Percentiles rank a stretch among this genome's conserved stretches.
Conservation (phyloP, 2,329 filamentous ascomycete genomes). For the Pseudopithomyces chartarum region DNA sequence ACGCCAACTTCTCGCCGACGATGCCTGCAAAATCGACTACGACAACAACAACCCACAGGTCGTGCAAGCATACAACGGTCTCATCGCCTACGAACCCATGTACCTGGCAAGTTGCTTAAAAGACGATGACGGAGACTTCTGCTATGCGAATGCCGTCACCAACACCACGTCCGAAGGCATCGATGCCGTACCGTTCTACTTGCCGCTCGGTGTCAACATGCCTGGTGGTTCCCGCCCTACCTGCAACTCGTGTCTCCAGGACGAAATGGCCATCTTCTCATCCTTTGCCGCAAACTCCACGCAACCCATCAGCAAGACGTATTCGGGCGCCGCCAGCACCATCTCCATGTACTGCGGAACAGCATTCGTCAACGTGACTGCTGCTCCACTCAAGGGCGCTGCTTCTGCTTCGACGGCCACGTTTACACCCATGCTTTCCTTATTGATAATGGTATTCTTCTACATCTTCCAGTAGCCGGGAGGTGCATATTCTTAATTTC, state of each 20-base stretch:
- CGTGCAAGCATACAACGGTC: constrained; percentile 73
- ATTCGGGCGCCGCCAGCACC: constrained; percentile 71
- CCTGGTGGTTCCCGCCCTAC: constrained; percentile 70
- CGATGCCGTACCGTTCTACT: constrained; percentile 82
- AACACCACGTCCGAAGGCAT: constrained; percentile 68
- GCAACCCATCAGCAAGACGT: constrained; percentile 71
- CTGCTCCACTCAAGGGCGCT: constrained; percentile 48
- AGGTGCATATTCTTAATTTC: constrained; percentile 15
- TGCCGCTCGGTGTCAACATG: constrained; percentile 76
- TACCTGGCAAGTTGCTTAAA: constrained; percentile 82
- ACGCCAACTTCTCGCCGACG: constrained; percentile 62
- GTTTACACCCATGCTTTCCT: constrained; percentile 35
- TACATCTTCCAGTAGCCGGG: constrained; percentile 36
- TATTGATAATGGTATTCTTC: constrained; percentile 43
- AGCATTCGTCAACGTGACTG: constrained; percentile 57
- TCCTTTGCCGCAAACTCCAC: constrained; percentile 67
- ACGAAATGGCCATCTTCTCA: constrained; percentile 83
- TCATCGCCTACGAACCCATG: constrained; percentile 76
- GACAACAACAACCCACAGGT: constrained; percentile 70
- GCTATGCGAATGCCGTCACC: constrained; percentile 84
- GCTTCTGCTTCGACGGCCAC: constrained; percentile 23
- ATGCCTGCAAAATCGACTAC: constrained; percentile 76
- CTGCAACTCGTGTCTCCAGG: constrained; percentile 76
- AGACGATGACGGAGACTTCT: constrained; percentile 67
- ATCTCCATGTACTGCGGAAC: constrained; percentile 70